A percentile compares a stretch with the other conserved stretches of the same genome.
Conservation (phyloP, 78 protist species). For the Neovahlkampfia damariscottae region DNA sequence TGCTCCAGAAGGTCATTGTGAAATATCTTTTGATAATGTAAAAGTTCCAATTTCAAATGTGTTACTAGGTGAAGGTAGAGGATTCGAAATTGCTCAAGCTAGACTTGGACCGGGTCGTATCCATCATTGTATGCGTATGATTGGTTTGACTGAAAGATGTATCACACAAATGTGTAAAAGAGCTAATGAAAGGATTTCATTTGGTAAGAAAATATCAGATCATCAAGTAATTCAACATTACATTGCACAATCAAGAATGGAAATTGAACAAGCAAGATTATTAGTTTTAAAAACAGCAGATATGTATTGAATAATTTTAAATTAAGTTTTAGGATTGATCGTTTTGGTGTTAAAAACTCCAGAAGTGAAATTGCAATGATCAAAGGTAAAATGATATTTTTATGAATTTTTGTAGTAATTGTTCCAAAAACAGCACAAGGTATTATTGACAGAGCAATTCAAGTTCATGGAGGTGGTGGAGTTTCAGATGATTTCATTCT, state of each 20-base stretch:
- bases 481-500: constrained; percentile 11
- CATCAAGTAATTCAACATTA: constrained; percentile 16
- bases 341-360: constrained; percentile 39
- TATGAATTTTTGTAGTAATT: too few species aligned
- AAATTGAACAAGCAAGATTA: constrained; percentile 56
- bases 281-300: constrained; percentile 42
- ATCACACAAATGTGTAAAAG: constrained; percentile 30
- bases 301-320: too few species aligned
- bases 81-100: constrained; percentile 61
- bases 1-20: constrained; percentile 68
- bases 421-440: constrained; percentile 32
- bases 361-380: constrained; percentile 38
- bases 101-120: constrained; percentile 77
- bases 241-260: constrained; percentile 51
- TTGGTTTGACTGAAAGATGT: constrained; percentile 36
- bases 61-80: constrained; percentile 53
- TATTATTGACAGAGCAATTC: constrained; percentile 66
- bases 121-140: constrained; percentile 79
- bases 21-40: constrained; percentile 36
- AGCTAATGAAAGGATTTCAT: constrained; percentile 7
- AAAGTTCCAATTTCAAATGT: constrained; percentile 38
- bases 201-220: constrained; percentile 14
- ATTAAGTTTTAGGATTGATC: too few species aligned
- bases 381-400: too few species aligned
- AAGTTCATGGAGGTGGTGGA: constrained; percentile 29